phyloP scores from a whole-genome alignment of 1,284 basidiomycete genomes.

The Ustilago cynodontis region DNA sequence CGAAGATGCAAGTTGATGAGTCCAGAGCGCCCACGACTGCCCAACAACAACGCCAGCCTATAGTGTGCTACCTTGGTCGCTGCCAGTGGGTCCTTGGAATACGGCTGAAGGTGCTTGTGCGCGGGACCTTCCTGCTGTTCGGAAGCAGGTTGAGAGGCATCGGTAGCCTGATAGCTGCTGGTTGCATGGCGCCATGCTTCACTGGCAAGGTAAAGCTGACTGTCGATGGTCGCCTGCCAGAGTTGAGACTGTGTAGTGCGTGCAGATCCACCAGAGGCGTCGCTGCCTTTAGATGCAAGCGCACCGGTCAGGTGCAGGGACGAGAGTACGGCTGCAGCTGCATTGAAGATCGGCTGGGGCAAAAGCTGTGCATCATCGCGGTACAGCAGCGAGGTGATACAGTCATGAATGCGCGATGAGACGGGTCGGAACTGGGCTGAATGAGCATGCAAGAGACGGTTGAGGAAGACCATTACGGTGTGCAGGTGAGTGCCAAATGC shows the following conservation, averaged over 20 bases:
- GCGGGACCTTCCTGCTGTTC: constrained; percentile 1
- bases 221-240: constrained; percentile 47
- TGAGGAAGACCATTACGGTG: constrained; percentile 27
- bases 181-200: constrained; percentile 36
- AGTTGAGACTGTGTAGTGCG: constrained; percentile 57
- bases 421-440: constrained; percentile 50
- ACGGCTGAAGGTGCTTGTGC: constrained; percentile 22
- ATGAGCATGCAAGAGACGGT: constrained; percentile 39
- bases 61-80: constrained; percentile 34
- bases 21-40: constrained; percentile 30
- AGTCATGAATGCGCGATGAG: constrained; percentile 41
- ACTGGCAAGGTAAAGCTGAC: constrained; percentile 31
- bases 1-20: constrained; percentile 41
- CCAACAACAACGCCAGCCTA: constrained; percentile 41
- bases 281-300: constrained; percentile 40
- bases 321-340: constrained; percentile 44
- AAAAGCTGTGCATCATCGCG: constrained; percentile 9
- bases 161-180: constrained; percentile 34
- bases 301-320: constrained; percentile 57
- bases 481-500: constrained; percentile 18
- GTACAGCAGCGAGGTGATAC: constrained; percentile 44
- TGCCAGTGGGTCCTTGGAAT: constrained; percentile 34
- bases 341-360: constrained; percentile 18
- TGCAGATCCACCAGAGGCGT: constrained; percentile 31
- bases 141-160: neutral